Evolutionary conservation across 352 stramenopile genomes (phyloP).

Genomic region (Pythium periplocum): DNA sequence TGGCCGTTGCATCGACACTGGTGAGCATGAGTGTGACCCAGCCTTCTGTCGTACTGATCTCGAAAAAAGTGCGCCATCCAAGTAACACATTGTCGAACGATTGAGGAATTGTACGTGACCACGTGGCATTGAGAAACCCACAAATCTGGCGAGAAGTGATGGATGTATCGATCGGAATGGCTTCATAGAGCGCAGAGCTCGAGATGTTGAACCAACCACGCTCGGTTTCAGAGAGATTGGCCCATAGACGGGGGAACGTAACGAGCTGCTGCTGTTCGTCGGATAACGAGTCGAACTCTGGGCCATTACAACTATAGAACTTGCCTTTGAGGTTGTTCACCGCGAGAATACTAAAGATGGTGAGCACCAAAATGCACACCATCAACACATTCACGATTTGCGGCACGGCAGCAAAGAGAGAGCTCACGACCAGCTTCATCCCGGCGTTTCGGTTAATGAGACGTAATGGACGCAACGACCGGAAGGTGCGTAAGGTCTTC

Average conservation of each 20-base stretch:
- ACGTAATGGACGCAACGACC: constrained; percentile 66
- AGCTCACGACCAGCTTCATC: constrained; percentile 86
- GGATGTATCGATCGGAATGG: not conserved
- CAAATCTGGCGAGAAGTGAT: constrained; percentile 42
- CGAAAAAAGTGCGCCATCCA: constrained; percentile 68
- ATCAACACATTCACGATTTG: constrained; percentile 82
- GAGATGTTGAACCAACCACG: constrained; percentile 31
- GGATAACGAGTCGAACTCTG: constrained; percentile 38
- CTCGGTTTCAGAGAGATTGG: constrained; percentile 30
- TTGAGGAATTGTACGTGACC: constrained; percentile 50
- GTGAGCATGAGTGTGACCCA: constrained; percentile 87
- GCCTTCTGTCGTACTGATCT: constrained; percentile 88
- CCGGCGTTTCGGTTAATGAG: constrained; percentile 72
- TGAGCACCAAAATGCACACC: constrained; percentile 72
- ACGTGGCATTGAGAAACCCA: constrained; percentile 28
- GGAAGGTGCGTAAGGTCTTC: constrained; percentile 50
- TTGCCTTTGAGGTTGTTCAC: constrained; percentile 90
- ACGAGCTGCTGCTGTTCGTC: constrained; percentile 27
- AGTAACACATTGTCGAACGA: constrained; percentile 76
- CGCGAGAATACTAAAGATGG: constrained; percentile 90
- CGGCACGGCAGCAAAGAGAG: constrained; percentile 70
- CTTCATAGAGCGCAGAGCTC: constrained; percentile 8
- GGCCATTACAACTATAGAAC: constrained; percentile 54
- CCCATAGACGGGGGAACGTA: constrained; percentile 39
- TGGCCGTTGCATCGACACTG: constrained; percentile 73